Evolutionary conservation across 352 stramenopile genomes (phyloP).

Genomic region (Phytophthora sojae): DNA sequence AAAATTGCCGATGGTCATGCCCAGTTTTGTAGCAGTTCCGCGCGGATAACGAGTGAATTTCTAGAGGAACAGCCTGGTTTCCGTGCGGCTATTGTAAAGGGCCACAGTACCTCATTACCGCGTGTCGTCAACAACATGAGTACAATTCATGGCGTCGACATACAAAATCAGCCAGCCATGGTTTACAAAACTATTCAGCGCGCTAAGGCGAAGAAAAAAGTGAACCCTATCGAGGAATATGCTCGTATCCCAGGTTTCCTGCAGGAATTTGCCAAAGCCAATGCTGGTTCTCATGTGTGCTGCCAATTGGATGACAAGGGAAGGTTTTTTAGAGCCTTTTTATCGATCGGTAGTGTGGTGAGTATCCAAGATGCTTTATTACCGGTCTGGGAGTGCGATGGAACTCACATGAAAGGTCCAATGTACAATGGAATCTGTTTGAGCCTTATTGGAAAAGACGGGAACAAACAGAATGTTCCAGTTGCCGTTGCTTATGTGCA

Average conservation of each 20-base stretch:
- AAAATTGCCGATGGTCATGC: neutral
- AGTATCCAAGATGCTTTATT: neutral
- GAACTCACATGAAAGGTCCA: neutral
- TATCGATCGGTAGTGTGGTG: neutral
- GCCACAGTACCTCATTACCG: neutral
- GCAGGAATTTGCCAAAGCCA: neutral
- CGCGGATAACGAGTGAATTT: neutral
- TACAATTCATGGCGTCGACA: neutral
- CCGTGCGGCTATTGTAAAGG: neutral
- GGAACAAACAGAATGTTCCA: neutral
- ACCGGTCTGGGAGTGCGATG: neutral
- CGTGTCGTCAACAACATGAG: neutral
- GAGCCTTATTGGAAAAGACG: neutral
- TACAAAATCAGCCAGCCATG: neutral
- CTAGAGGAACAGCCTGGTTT: neutral
- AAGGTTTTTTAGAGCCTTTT: neutral
- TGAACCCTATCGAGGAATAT: neutral
- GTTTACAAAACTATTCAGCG: neutral
- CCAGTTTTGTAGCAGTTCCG: neutral
- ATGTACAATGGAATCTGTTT: neutral
- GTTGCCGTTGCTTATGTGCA: neutral
- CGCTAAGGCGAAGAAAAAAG: neutral
- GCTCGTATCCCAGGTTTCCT: neutral
- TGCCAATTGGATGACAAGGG: neutral
- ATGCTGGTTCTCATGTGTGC: neutral